A percentile compares a stretch with the other conserved stretches of the same genome.
Evolutionary conservation across 352 stramenopile genomes (phyloP).

Genomic region (Phytopythium cucurbitacearum): DNA sequence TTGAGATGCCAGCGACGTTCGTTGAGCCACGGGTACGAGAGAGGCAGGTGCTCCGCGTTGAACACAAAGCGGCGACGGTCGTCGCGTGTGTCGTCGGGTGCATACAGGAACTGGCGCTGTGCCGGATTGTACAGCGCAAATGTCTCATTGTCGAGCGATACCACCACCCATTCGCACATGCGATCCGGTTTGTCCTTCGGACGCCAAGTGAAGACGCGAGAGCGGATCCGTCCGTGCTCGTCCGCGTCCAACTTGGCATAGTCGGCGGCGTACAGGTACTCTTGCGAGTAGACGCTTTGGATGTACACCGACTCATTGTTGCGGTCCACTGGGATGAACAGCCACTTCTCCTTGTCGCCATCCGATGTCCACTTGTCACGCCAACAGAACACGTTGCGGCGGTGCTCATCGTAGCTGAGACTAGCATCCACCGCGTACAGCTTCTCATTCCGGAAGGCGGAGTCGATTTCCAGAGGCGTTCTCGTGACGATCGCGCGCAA

Average conservation of each 20-base stretch:
- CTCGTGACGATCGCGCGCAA: constrained; percentile 30
- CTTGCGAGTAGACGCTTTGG: background rate
- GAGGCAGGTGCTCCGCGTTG: background rate
- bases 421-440: constrained; percentile 21
- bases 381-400: constrained; percentile 40
- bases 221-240: background rate
- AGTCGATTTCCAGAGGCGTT: constrained; percentile 18
- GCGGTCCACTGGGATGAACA: constrained; percentile 7
- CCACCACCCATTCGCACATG: background rate
- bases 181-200: background rate
- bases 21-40: background rate
- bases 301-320: background rate
- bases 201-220: background rate
- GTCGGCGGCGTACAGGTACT: background rate
- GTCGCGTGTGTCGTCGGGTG: background rate
- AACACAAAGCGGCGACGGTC: background rate
- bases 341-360: constrained; percentile 31
- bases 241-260: background rate
- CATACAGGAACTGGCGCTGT: background rate
- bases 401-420: constrained; percentile 26
- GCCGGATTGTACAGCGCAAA: constrained; percentile 1
- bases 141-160: background rate
- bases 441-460: constrained; percentile 12
- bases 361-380: constrained; percentile 21
- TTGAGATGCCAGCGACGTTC: background rate